Base-by-base conservation (phyloP, 805 yeast species). In the Ogataea pini region DNA sequence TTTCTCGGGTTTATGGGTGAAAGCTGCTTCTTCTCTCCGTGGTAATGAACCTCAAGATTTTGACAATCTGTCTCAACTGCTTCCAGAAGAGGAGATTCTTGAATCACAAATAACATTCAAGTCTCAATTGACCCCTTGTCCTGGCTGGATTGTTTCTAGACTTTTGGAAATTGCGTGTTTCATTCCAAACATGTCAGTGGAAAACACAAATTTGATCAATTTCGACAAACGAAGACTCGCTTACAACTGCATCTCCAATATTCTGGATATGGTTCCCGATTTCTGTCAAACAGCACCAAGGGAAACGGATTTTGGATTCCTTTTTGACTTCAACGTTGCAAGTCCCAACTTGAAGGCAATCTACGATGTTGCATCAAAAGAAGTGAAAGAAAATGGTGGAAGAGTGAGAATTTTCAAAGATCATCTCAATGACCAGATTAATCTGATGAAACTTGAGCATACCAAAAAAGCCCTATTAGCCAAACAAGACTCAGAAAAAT, bases 141-240 rank as follows among this genome's bases (percentile, higher is more conserved):
- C 89, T 50, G 97, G 97, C 9, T 92, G 98, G 98, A 73, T 89
- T 43, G 72, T 86, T 19, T 92, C 86, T 57, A 81, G 95, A 51
- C 69, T 92, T 53, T 63, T 90, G 46, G 96, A 88, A 60, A 80
- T 84, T 50, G 81, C 85, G 1, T 82, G 86, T 53, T 83, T 78
- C 60, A 83, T 89, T 44, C 96, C 97, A 16, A 87, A 86, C 58
- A 86, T 82, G 80, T 79, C 85, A 44, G 75, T 80, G 33, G 82
- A 77, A 50, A 79, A 83, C 59, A 75, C 85, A 2, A 72, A 76
- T 28, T 70, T 85, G 51, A 80, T 91, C 57, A 91, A 92, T 61
- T 92, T 91, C 67, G 96, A 89, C 66, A 92, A 92, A 69, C 77
- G 85, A 51, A 75, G 92, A 44, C 85, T 82, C 64, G 78, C 80